A percentile compares a stretch with the other conserved stretches of the same genome.
Evolutionary conservation across 306 rosid species (phyloP).

Genomic region (Pueraria montana): DNA sequence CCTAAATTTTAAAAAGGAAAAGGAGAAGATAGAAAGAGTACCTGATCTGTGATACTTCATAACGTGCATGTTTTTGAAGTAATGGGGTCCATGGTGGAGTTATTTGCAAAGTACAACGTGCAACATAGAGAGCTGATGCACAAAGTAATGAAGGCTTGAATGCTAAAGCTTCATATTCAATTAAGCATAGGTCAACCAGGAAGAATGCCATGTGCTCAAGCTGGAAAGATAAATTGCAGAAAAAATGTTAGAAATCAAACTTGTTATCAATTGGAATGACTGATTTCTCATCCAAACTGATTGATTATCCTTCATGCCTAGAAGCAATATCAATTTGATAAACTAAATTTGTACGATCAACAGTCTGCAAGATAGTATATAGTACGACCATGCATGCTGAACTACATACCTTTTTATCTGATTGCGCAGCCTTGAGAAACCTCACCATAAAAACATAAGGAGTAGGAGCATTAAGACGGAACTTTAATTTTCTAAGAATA

Average conservation of each 20-base stretch:
- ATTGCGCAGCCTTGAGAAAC: constrained; percentile 91
- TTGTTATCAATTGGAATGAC: neutral
- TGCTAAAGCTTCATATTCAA: constrained; percentile 80
- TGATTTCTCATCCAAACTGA: constrained; percentile 39
- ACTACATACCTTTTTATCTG: constrained; percentile 70
- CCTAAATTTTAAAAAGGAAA: constrained; percentile 24
- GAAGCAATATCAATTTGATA: constrained; percentile 15
- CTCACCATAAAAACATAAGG: constrained; percentile 93
- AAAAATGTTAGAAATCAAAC: constrained; percentile 40
- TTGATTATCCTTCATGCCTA: constrained; percentile 14
- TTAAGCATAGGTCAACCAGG: constrained; percentile 75
- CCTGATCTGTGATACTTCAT: constrained; percentile 80
- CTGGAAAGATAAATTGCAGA: constrained; percentile 52
- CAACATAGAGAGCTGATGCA: constrained; percentile 92
- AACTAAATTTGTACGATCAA: constrained; percentile 2
- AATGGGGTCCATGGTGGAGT: constrained; percentile 79
- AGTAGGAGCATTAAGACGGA: constrained; percentile 84
- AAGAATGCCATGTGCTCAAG: constrained; percentile 85
- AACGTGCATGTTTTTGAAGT: constrained; percentile 79
- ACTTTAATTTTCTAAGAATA: constrained; percentile 76
- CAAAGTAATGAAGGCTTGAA: constrained; percentile 85
- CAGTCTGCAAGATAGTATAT: neutral
- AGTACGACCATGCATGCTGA: neutral
- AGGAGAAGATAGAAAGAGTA: constrained; percentile 20
- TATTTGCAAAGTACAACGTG: constrained; percentile 77